Evolutionary conservation across 495 filamentous ascomycete species (phyloP).

Genomic region (Xylaria longipes): DNA sequence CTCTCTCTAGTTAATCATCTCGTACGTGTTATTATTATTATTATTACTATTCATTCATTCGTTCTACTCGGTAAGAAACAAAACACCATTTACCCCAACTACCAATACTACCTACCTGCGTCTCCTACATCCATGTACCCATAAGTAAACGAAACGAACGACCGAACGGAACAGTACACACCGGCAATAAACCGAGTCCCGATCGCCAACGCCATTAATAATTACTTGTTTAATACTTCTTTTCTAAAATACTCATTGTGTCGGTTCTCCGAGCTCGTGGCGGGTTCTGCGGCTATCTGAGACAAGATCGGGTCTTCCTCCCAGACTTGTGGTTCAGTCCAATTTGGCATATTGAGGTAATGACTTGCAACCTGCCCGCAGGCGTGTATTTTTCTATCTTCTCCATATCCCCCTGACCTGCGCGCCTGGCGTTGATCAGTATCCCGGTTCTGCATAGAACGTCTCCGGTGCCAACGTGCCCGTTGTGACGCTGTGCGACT

Average conservation of each 20-base stretch:
- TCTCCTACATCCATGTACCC: neutral
- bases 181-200: neutral
- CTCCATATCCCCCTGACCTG: neutral
- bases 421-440: conserved; percentile 3
- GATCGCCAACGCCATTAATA: conserved; percentile 6
- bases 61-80: neutral
- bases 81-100: neutral
- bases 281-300: conserved; percentile 13
- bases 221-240: conserved; percentile 31
- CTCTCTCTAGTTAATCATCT: conserved; percentile 11
- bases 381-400: neutral
- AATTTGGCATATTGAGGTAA: conserved; percentile 15
- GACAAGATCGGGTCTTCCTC: conserved; percentile 1
- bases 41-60: neutral
- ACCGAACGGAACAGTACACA: neutral
- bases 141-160: neutral
- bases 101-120: no score
- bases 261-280: neutral
- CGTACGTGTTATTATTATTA: conserved; percentile 15
- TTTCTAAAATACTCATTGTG: conserved; percentile 7
- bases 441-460: conserved; percentile 10
- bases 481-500: conserved; percentile 8
- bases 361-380: neutral
- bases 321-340: neutral
- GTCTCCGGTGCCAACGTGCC: neutral